phyloP scores from a whole-genome alignment of 352 stramenopile genomes.

The Globisporangium yorkense region DNA sequence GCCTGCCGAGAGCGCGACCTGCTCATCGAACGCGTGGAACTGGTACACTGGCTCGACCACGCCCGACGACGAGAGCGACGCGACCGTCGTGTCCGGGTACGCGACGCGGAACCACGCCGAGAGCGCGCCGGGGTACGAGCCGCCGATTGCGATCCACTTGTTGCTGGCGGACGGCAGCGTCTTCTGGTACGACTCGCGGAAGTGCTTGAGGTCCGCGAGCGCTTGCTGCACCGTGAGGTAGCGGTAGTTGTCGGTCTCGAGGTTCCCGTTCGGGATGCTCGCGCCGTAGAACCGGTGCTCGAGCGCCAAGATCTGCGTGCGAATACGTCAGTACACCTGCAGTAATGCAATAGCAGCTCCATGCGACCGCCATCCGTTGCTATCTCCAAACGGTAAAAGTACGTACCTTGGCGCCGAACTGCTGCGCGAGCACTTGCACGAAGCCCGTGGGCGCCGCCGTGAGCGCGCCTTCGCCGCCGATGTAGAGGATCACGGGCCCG shows the following conservation, averaged over 20 bases:
- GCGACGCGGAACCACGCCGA: slow-evolving; percentile 77
- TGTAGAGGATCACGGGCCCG: slow-evolving; percentile 78
- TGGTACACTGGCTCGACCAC: slow-evolving; percentile 78
- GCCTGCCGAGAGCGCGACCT: slow-evolving; percentile 55
- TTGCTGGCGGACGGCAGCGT: slow-evolving; percentile 20
- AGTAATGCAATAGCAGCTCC: background rate
- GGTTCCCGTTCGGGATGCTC: slow-evolving; percentile 67
- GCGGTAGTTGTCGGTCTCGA: slow-evolving; percentile 67
- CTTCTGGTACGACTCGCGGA: slow-evolving; percentile 65
- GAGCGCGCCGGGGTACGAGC: slow-evolving; percentile 79
- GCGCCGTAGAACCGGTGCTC: slow-evolving; percentile 88
- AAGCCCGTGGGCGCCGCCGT: slow-evolving; percentile 55
- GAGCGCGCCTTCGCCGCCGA: slow-evolving; percentile 74
- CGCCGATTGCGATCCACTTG: slow-evolving; percentile 74
- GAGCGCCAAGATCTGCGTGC: slow-evolving; percentile 58
- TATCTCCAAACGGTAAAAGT: background rate
- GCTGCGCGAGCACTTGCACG: slow-evolving; percentile 64
- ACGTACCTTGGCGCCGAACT: slow-evolving; percentile 64
- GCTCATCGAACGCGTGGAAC: slow-evolving; percentile 81
- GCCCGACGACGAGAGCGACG: slow-evolving; percentile 63
- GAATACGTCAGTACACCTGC: background rate
- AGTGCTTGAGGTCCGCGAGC: slow-evolving; percentile 80
- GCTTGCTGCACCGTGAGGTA: slow-evolving; percentile 84
- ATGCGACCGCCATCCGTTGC: too few species aligned
- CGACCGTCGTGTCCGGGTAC: slow-evolving; percentile 75